A percentile compares a stretch with the other conserved stretches of the same genome.
phyloP scores from a whole-genome alignment of 495 filamentous ascomycete genomes.

The Penicillium bovifimosum region DNA sequence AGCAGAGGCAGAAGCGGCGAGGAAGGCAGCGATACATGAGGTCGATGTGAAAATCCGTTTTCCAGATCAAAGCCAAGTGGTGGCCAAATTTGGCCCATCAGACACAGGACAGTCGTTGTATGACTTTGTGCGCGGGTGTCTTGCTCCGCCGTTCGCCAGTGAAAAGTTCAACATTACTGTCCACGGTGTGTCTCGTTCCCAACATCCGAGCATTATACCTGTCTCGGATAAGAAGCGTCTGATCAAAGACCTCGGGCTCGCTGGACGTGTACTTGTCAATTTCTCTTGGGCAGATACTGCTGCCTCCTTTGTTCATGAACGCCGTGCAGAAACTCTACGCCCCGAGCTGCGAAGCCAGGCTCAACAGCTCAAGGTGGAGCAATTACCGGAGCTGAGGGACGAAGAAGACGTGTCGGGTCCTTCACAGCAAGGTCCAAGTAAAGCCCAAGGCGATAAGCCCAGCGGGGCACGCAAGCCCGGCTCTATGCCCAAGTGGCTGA shows the following conservation, averaged over 20 bases:
- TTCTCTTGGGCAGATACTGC: slow-evolving; percentile 67
- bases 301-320: slow-evolving; percentile 36
- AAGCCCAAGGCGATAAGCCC: slow-evolving; percentile 40
- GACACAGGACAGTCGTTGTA: slow-evolving; percentile 66
- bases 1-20: slow-evolving; percentile 49
- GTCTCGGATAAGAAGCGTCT: slow-evolving; percentile 49
- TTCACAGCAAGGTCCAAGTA: slow-evolving; percentile 24
- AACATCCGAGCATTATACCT: slow-evolving; percentile 38
- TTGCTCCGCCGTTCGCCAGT: slow-evolving; percentile 27
- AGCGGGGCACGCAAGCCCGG: slow-evolving; percentile 36
- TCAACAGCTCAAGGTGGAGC: slow-evolving; percentile 55
- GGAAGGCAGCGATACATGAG: slow-evolving; percentile 56
- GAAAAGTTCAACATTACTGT: slow-evolving; percentile 50
- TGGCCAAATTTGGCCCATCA: slow-evolving; percentile 54
- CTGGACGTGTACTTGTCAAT: slow-evolving; percentile 65
- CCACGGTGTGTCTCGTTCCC: slow-evolving; percentile 16
- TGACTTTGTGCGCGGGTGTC: slow-evolving; percentile 52
- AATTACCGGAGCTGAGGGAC: slow-evolving; percentile 34
- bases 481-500: slow-evolving; percentile 64
- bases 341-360: slow-evolving; percentile 61
- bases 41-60: slow-evolving; percentile 80
- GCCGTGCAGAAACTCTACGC: slow-evolving; percentile 52
- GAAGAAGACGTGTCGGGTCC: slow-evolving; percentile 44
- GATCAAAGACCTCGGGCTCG: slow-evolving; percentile 66
- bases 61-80: slow-evolving; percentile 71